A percentile compares a stretch with the other conserved stretches of the same genome.
These are phyloP conservation scores for Metschnikowia lunata DNA, from an alignment of 805 yeast species.

Conservation along the genomic window DNA sequence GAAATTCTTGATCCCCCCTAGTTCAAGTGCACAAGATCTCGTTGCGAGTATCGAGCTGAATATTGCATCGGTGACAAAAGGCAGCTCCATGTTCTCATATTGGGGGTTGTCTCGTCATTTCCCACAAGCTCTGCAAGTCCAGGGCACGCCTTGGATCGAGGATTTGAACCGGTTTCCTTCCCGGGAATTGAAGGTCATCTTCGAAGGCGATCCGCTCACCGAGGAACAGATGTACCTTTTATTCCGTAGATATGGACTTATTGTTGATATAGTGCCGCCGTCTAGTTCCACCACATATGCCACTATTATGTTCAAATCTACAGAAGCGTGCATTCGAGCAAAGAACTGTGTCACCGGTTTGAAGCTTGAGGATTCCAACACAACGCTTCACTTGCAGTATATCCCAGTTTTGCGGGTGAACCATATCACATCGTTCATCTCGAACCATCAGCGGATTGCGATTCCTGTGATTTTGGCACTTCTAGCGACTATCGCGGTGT, in stretches of 20 bases:
- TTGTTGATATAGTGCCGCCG: conserved; percentile 64
- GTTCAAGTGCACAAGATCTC: conserved; percentile 46
- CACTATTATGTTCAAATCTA: conserved; percentile 48
- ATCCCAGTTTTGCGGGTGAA: conserved; percentile 52
- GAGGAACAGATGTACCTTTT: conserved; percentile 79
- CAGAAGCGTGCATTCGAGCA: conserved; percentile 76
- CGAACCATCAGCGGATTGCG: conserved; percentile 76
- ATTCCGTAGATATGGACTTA: conserved; percentile 83
- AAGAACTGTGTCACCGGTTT: conserved; percentile 88
- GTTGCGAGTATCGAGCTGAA: conserved; percentile 49
- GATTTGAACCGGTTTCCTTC: conserved; percentile 80
- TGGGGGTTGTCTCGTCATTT: conserved; percentile 15
- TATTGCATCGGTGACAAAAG: conserved; percentile 21
- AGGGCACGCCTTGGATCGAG: conserved; percentile 95
- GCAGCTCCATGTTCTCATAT: conserved; percentile 9
- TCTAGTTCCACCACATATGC: conserved; percentile 47
- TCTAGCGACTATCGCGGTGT: conserved; percentile 74
- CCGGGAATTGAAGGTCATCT: conserved; percentile 55
- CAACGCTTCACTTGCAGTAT: conserved; percentile 67
- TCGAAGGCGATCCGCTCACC: conserved; percentile 70
- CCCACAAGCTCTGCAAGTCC: conserved; percentile 65
- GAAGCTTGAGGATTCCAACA: conserved; percentile 50
- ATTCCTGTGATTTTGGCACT: conserved; percentile 77
- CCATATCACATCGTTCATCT: conserved; percentile 51
- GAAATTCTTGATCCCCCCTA: conserved; percentile 59